phyloP scores from a whole-genome alignment of 441 rosid species.

The Melastoma candidum region DNA sequence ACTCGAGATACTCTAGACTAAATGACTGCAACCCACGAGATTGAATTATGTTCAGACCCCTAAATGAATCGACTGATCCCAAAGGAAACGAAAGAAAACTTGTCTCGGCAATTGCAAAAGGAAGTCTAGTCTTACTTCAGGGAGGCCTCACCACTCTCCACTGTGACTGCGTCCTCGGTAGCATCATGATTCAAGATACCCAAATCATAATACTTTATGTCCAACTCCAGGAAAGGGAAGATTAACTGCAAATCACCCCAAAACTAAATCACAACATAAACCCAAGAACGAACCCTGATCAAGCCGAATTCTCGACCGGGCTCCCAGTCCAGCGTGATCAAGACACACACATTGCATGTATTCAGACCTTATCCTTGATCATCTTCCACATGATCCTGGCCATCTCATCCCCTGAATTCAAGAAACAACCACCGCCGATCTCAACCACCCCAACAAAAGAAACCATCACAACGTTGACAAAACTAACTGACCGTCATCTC shows the following conservation, averaged over 20 bases:
- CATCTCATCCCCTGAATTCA: slow-evolving; percentile 80
- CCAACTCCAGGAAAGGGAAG: slow-evolving; percentile 71
- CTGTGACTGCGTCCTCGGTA: slow-evolving; percentile 69
- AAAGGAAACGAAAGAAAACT: too few relatives aligned
- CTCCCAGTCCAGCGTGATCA: neutral
- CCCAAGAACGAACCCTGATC: neutral
- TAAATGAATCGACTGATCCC: too few relatives aligned
- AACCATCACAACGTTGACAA: neutral
- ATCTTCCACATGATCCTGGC: slow-evolving; percentile 75
- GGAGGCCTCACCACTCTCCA: slow-evolving; percentile 81
- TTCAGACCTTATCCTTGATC: slow-evolving; percentile 71
- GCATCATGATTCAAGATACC: slow-evolving; percentile 85
- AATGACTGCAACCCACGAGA: neutral
- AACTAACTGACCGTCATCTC: slow-evolving; percentile 69
- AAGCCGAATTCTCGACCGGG: too few relatives aligned
- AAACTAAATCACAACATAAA: neutral
- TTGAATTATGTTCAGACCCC: too few relatives aligned
- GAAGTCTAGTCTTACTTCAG: slow-evolving; percentile 42
- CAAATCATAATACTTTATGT: slow-evolving; percentile 78
- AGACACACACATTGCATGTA: neutral
- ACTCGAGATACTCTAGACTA: neutral
- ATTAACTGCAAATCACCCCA: slow-evolving; percentile 52
- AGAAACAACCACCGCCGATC: neutral
- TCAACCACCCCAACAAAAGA: slow-evolving; percentile 1
- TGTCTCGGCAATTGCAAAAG: neutral